Base-by-base conservation (phyloP, 306 rosid genomes). In the Castanea crenata region DNA sequence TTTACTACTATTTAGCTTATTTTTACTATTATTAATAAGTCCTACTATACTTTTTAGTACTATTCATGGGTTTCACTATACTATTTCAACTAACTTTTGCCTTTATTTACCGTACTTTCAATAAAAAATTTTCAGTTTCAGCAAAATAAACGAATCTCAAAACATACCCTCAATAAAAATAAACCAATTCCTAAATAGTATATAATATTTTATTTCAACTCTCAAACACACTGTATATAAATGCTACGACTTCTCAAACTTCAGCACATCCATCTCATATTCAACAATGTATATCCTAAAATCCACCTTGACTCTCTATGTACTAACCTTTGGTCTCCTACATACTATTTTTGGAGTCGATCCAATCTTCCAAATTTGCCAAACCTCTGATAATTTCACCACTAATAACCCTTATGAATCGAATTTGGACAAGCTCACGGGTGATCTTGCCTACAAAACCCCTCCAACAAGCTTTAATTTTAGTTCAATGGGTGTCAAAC, bases 401-500 rank as follows among this genome's bases (percentile, higher is more conserved):
- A 13, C 32, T n/a, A 27, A 55, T 2, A 75, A 68, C 20, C 54
- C 55, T 31, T 75, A 46, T 10, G 73, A 52, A 4, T 6, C 57
- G 16, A 58, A 76, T 64, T 49, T 76, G 34, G 69, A 51, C 10
- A 65, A 29, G 41, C 82, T 82, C 69, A 34, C 54, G 51, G 13
- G 18, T 13, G 55, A 54, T 16, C 32, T 76, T 9, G 12, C 63
- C 19, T 51, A 21, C 63, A 35, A 35, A 7, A 69, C 61, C 12
- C 34, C 29, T 54, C 59, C 71, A 13, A 14, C 19, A 6, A 75
- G 78, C 6, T 77, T 77, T 13, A 46, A 20, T 55, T 64, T 51
- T 1, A 61, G 75, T 5, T 82, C 82, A 4, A 16, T 29, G 21
- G 49, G 77, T 34, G 58, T 59, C 3, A 49, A 44, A 31, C 11